Evolutionary conservation across 169 alveolate species (phyloP), one percentile per base, ranked within the genome.

Genomic region (Plasmodium adleri): DNA sequence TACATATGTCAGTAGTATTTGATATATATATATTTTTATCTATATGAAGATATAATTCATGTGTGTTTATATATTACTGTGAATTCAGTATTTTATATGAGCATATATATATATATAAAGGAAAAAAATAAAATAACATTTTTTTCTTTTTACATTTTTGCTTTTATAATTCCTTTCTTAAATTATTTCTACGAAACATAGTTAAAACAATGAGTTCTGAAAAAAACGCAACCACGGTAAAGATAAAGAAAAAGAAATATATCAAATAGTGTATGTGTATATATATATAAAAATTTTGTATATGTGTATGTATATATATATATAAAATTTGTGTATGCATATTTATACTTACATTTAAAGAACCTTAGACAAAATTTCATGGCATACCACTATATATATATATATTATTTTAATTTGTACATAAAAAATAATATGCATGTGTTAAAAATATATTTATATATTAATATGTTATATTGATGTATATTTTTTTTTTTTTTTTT

Each of bases 191-290:
- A 20, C n/a, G 9, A 32, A 66, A 68, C 32, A 22, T 28, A 80
- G 47, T 43, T 54, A 13, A 59, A 59, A 67, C 71, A 58, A 80
- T 80, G 90, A 67, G 83, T 80, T 80, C 90, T 12, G 90, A 80
- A 59, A 80, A 80, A 62, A 80, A 80, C 73, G 83, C 90, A 54
- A 67, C 78, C 24, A 32, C 90, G 90, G 90, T 80, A 80, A 67
- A 74, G 17, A 56, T n/a, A 54, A 54, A 54, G 39, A 28, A 28
- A 1, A 28, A 28, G 39, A 28, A 28, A 28, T 2, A 28, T 28
- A 28, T 3, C 39, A 28, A 28, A 28, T 28, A 28, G 39, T 28
- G 39, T 28, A 28, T 28, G 0, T 28, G 1, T 28, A 1, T 9
- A 6, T 50, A 50, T 47, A 50, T 50, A 1, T 50, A 50, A 1